Conservation (phyloP, 495 filamentous ascomycete species). For the Elaphomyces granulatus region DNA sequence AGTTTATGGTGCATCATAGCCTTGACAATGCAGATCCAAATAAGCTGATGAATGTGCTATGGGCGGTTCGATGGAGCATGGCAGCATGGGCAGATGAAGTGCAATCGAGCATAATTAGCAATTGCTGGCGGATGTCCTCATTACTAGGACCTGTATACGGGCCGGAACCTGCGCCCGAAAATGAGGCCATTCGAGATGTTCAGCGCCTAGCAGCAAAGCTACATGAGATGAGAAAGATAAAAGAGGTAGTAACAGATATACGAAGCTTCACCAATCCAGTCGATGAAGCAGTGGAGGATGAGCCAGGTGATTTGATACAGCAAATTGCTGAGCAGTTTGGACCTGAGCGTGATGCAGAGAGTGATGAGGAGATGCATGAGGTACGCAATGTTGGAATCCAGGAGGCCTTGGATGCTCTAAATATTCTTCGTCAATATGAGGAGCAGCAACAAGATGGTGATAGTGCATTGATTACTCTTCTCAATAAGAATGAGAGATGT, state of each 20-base stretch:
- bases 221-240: background rate
- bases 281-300: background rate
- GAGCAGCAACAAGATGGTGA: conserved; percentile 9
- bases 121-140: too few species aligned
- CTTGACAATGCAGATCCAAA: conserved; percentile 5
- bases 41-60: conserved; percentile 8
- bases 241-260: background rate
- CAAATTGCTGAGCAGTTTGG: too few species aligned
- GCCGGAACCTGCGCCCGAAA: too few species aligned
- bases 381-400: background rate
- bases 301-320: conserved; percentile 5
- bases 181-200: too few species aligned
- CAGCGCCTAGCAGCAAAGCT: background rate
- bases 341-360: conserved; percentile 1
- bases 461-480: conserved; percentile 4
- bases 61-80: conserved; percentile 9
- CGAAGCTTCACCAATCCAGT: background rate
- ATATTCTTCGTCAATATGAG: conserved; percentile 5
- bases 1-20: conserved; percentile 7
- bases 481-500: conserved; percentile 7
- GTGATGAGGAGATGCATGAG: conserved; percentile 2
- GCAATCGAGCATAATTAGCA: too few species aligned
- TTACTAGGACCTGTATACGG: too few species aligned
- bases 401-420: conserved; percentile 8
- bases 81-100: too few species aligned